A percentile compares a stretch with the other conserved stretches of the same genome.
Evolutionary conservation across 371 early-diverging fungal genomes (phyloP).

Genomic region (Apophysomyces sp.): DNA sequence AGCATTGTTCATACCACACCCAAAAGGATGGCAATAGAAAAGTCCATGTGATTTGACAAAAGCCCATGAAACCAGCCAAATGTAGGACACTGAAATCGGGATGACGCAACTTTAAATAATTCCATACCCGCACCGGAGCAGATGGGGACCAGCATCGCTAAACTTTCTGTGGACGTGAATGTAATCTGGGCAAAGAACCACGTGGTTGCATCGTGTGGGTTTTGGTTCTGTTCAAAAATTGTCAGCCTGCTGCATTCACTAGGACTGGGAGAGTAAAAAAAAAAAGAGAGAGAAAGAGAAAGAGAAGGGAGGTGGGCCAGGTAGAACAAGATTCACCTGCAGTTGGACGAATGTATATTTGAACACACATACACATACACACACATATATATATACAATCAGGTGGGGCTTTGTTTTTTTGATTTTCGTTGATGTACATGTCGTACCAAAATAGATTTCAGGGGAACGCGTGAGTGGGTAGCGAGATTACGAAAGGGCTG

Average conservation of each 20-base stretch:
- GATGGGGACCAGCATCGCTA: neutral
- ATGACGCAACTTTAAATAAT: neutral
- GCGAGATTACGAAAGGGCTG: neutral
- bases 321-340: too few species aligned
- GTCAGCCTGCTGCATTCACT: too few species aligned
- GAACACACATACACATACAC: too few species aligned
- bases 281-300: too few species aligned
- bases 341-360: too few species aligned
- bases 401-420: neutral
- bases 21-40: too few species aligned
- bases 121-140: neutral
- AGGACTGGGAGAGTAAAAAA: too few species aligned
- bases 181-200: neutral
- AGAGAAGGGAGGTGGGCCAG: too few species aligned
- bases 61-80: neutral
- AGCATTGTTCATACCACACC: too few species aligned
- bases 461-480: neutral
- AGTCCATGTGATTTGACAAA: too few species aligned
- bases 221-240: neutral
- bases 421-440: neutral
- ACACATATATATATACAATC: neutral
- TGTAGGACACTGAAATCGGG: neutral
- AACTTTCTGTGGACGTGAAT: neutral
- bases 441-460: conserved; percentile 1
- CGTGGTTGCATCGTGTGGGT: neutral